A percentile compares a stretch with the other conserved stretches of the same genome.
phyloP scores from a whole-genome alignment of 306 rosid species.

The Styphnolobium japonicum region DNA sequence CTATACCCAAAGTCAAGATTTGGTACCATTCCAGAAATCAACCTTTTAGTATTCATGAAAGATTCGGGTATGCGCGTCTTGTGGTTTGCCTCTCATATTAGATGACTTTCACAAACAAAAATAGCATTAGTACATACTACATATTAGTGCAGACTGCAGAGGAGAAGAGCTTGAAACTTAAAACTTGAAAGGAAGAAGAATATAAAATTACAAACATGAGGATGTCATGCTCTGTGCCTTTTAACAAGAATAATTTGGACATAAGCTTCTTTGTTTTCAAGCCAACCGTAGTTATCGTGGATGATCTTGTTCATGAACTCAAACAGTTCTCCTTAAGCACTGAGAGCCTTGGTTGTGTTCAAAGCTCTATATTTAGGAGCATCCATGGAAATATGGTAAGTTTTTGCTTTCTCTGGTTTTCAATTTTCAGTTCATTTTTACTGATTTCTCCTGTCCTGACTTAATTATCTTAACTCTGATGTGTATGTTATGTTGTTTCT shows the following conservation, averaged over 20 bases:
- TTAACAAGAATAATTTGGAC: slow-evolving; percentile 53
- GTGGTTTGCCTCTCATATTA: slow-evolving; percentile 23
- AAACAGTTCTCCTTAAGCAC: slow-evolving; percentile 59
- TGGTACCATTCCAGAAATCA: slow-evolving; percentile 34
- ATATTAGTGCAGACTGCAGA: neutral
- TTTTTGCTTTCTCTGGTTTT: neutral
- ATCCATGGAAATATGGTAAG: slow-evolving; percentile 84
- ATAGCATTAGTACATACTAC: neutral
- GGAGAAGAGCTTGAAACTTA: neutral
- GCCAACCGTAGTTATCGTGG: slow-evolving; percentile 64
- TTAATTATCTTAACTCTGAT: neutral
- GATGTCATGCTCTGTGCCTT: slow-evolving; percentile 72
- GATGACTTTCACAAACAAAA: neutral
- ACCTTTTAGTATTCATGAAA: slow-evolving; percentile 20
- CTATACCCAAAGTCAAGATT: slow-evolving; percentile 23
- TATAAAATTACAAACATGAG: neutral
- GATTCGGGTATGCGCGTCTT: slow-evolving; percentile 24
- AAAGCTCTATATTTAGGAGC: slow-evolving; percentile 71
- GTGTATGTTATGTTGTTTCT: neutral
- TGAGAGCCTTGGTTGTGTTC: slow-evolving; percentile 71
- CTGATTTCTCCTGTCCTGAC: neutral
- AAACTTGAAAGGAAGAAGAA: neutral
- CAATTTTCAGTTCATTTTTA: neutral
- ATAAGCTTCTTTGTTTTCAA: slow-evolving; percentile 66
- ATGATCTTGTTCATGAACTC: slow-evolving; percentile 59